Base-by-base conservation (phyloP, 139 green algal species). In the Haematococcus sp. region DNA sequence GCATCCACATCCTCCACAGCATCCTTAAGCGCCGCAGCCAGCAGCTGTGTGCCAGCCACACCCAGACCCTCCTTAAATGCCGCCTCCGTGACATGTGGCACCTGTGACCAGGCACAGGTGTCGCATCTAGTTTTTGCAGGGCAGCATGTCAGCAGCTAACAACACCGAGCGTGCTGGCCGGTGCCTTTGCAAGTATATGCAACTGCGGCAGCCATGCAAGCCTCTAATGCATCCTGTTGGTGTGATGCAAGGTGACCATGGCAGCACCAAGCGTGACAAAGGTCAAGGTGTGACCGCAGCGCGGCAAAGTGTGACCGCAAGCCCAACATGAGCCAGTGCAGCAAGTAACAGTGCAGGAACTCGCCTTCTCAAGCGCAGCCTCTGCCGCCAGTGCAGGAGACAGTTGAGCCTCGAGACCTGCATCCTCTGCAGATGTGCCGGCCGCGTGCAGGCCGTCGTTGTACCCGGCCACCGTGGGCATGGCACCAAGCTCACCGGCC, bases 381-480 rank as follows among this genome's bases (percentile, higher is more conserved):
- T 34, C 25, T 16, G 28, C 20, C 54, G 69, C 69, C 40, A 25
- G 11, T 20, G 64, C 51, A 52, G 23, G 28, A 23, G 20, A 52
- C 16, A 75, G 32, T 3, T 30, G 9, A 2, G 27, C 28, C 2
- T 33, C 30, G 51, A 67, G 15, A 60, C 28, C 33, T 25, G 44
- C 31, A 19, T 68, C 69, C 19, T 27, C 69, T 30, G 23, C 54
- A 32, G 25, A 49, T 11, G 40, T 11, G 40, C 40, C 40, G 20
- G 54, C 59, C 15, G 77, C 79, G 15, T 32, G 63, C 27, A 89
- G 66, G 33, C 84, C 84, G 54, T 87, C 83, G 81, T 95, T 93
- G 84, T 93, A 95, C 23, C 90, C 90, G 19, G 70, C 58, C 13
- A 30, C 25, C 3, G 88, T 95, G 35, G 82, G 54, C 11, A 67